A percentile compares a stretch with the other conserved stretches of the same genome.
Evolutionary conservation across 352 stramenopile species (phyloP).

Genomic region (Phytophthora boehmeriae): DNA sequence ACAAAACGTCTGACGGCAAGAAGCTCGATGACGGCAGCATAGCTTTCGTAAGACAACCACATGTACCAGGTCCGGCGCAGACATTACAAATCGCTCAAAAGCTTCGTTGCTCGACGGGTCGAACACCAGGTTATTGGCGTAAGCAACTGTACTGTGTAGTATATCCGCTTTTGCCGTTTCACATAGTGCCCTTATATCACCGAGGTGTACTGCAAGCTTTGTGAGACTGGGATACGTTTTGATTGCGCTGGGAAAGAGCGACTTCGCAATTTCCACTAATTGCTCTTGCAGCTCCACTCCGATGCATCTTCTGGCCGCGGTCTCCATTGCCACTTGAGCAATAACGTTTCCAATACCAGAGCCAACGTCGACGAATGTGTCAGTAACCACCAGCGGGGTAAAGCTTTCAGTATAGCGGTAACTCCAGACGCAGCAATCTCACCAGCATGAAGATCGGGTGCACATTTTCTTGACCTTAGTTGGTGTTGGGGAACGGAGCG

Average conservation of each 20-base stretch:
- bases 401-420: too few species aligned
- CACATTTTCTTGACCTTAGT: background rate
- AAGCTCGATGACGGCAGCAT: background rate
- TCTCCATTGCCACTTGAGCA: slow-evolving; percentile 5
- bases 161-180: background rate
- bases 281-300: background rate
- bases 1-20: background rate
- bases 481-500: background rate
- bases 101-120: slow-evolving; percentile 3
- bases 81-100: slow-evolving; percentile 3
- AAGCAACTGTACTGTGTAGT: slow-evolving; percentile 5
- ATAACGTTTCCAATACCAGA: too few species aligned
- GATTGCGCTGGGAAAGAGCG: background rate
- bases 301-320: background rate
- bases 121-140: slow-evolving; percentile 11
- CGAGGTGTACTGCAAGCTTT: background rate
- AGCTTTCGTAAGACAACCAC: slow-evolving; percentile 2
- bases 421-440: background rate
- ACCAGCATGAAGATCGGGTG: slow-evolving; percentile 1
- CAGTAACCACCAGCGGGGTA: too few species aligned
- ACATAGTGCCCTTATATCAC: background rate
- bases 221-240: background rate
- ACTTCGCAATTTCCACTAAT: background rate
- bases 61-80: slow-evolving; percentile 1
- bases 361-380: too few species aligned